phyloP scores from a whole-genome alignment of 129 eudicot genomes.

The Artemisia tridentata region DNA sequence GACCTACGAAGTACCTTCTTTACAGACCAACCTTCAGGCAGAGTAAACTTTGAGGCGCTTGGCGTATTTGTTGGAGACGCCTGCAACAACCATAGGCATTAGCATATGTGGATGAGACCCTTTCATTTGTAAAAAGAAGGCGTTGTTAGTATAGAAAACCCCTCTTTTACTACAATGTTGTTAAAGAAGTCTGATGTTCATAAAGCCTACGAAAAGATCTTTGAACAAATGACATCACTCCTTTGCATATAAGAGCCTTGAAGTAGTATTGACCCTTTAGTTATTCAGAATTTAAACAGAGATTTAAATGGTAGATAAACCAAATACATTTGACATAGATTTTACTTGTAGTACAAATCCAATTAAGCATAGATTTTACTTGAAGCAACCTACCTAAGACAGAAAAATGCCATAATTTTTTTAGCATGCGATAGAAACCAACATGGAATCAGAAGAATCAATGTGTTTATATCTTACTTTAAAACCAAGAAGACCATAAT shows the following conservation, averaged over 20 bases:
- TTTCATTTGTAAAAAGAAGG: slow-evolving; percentile 3
- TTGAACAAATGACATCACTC: neutral
- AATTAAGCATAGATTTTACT: slow-evolving; percentile 8
- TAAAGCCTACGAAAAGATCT: slow-evolving; percentile 7
- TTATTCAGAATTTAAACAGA: too few relatives aligned
- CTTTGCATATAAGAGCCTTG: too few relatives aligned
- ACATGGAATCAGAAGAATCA: neutral
- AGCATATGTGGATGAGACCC: slow-evolving; percentile 20
- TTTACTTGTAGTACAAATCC: slow-evolving; percentile 3
- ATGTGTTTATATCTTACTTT: neutral
- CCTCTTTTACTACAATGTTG: neutral
- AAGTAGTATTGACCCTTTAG: too few relatives aligned
- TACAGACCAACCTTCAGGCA: slow-evolving; percentile 86
- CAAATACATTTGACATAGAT: slow-evolving; percentile 2
- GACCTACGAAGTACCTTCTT: slow-evolving; percentile 60
- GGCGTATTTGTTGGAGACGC: slow-evolving; percentile 25
- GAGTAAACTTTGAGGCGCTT: slow-evolving; percentile 28
- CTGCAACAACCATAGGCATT: slow-evolving; percentile 26
- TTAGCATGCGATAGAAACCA: too few relatives aligned
- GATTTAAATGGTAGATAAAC: neutral
- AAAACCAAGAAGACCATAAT: too few relatives aligned
- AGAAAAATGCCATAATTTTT: too few relatives aligned
- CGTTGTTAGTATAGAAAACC: neutral
- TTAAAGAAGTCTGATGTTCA: neutral
- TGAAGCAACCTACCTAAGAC: neutral